Evolutionary conservation across 164 flowering plant genomes (phyloP), one percentile per base, ranked within the genome.

Genomic region (Kingdonia uniflora): DNA sequence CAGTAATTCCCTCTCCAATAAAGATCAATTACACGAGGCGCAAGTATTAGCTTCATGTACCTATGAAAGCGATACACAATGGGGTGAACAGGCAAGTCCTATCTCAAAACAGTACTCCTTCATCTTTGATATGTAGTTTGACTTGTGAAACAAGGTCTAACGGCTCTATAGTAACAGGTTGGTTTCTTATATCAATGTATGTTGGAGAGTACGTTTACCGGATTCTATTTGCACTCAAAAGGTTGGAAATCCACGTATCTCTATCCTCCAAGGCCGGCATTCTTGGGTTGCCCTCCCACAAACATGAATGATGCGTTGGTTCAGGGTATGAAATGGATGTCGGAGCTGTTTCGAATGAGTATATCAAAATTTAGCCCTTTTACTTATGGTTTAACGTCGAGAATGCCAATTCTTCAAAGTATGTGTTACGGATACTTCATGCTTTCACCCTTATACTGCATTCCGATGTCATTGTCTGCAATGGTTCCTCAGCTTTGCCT

Each of bases 61-160:
- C 0, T 52, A 22, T 22, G 64, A 60, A 20, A 45, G 17, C 8
- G 25, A 53, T 26, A 60, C 64, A 14, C 14, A 45, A 45, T 53
- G 64, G 64, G 64, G 64, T 14, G 29, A 60, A 46, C 35, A 60
- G 64, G 58, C 47, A 60, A n/a, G n/a, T n/a, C n/a, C n/a, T n/a
- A 53, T 41, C 15, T 14, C 15, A 11, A 0, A 41, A 11, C 44
- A 41, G 11, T n/a, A 41, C 12, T 41, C 5, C 15, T n/a, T n/a
- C n/a, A n/a, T n/a, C 12, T 11, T 37, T 0, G 13, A 7, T 37
- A 41, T 5, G 6, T 43, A n/a, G 3, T n/a, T 43, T 11, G 12
- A 14, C 17, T 8, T 19, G n/a, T 8, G 4, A 16, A n/a, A n/a
- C n/a, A n/a, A n/a, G n/a, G n/a, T n/a, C n/a, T n/a, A n/a, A n/a